Evolutionary conservation across 495 filamentous ascomycete species (phyloP), one percentile per base, ranked within the genome.

Genomic region (Penicillium cataractarum): DNA sequence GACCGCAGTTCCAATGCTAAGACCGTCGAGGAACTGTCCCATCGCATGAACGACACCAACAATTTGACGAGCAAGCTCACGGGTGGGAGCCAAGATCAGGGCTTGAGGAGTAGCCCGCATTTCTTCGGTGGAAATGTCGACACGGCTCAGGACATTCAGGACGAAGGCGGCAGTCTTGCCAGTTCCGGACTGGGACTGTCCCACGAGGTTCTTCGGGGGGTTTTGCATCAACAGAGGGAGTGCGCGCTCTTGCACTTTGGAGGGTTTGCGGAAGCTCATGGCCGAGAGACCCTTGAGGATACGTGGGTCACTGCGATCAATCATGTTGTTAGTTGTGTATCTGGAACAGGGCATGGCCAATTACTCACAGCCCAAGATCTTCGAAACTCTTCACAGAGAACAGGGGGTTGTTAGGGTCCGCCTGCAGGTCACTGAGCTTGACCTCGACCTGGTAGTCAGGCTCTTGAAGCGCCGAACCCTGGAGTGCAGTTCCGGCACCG

Each of bases 101-200:
- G 93, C 92, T 78, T 99, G 95, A 8, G 95, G 94, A 29, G 81
- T 78, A 17, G 74, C 78, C 37, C 72, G 67, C 60, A 69, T 60
- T 46, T 76, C 55, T n/a, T 86, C 79, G 48, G 84, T 81, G 21
- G 68, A 76, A 49, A 92, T 80, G 65, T 98, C 90, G 66, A 97
- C 73, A 52, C 95, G 91, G 57, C 89, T 88, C 21, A 99, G 84
- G 56, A 97, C 90, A 44, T 95, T 97, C 57, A 97, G 85, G 26
- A 92, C 88, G 74, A 98, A 99, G 32, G 96, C 96, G 32, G 95
- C 96, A 10, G 96, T 99, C 80, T 99, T 99, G 60, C 96, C 96
- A 15, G 96, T 99, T 62, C 96, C 96, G 5, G 96, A 99, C 77
- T 99, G 96, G 29, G 95, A 97, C 73, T 99, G 96, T 22, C 92